Evolutionary conservation across 2,329 filamentous ascomycete species (phyloP).

Genomic region (Ceratocystis huliohia): DNA sequence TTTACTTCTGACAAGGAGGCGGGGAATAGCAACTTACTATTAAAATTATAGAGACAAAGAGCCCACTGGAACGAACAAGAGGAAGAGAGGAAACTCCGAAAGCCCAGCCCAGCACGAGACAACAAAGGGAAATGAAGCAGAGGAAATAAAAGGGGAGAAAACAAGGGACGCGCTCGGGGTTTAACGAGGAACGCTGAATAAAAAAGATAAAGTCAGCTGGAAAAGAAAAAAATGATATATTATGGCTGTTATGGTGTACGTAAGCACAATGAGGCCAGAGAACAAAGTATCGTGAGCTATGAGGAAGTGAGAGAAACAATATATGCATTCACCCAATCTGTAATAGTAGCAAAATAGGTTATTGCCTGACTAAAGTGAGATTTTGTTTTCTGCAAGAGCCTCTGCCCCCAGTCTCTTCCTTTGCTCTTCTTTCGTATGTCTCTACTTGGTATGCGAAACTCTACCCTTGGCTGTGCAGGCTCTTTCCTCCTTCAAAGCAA

Average conservation of each 20-base stretch:
- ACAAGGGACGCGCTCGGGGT: constrained; percentile 7
- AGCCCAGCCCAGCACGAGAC: background rate
- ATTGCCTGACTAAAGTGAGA: background rate
- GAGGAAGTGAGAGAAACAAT: background rate
- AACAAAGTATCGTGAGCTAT: background rate
- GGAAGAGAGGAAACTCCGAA: constrained; percentile 7
- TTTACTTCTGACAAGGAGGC: background rate
- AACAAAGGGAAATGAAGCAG: constrained; percentile 9
- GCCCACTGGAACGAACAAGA: constrained; percentile 5
- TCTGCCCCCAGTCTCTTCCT: constrained; percentile 1
- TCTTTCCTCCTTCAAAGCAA: background rate
- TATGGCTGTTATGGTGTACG: background rate
- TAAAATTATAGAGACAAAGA: constrained; percentile 1
- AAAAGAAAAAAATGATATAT: background rate
- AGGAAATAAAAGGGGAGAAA: constrained; percentile 10
- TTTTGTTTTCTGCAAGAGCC: background rate
- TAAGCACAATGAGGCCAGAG: background rate
- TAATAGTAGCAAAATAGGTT: background rate
- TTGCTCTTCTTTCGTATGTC: background rate
- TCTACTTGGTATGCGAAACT: background rate
- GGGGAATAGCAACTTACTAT: background rate
- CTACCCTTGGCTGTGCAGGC: background rate
- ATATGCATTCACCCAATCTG: background rate
- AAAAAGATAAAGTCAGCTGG: background rate
- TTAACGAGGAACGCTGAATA: background rate